Evolutionary conservation across 78 protist genomes (phyloP).

Genomic region (Dictyostelium brefeldianum): DNA sequence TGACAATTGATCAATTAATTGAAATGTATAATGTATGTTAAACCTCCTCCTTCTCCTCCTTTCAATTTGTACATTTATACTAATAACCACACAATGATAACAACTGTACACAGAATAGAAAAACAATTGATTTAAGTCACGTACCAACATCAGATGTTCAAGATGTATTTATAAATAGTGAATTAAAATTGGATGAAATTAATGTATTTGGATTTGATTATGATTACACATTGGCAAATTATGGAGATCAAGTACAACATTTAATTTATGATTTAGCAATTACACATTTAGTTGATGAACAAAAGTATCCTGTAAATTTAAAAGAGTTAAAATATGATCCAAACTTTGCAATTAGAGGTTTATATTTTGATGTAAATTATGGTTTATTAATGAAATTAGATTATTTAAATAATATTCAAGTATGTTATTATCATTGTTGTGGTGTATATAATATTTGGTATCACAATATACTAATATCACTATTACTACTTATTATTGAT

Average conservation of each 20-base stretch:
- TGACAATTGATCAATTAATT: slow-evolving; percentile 58
- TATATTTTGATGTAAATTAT: slow-evolving; percentile 42
- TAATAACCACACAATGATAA: neutral
- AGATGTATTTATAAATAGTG: slow-evolving; percentile 76
- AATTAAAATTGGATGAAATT: slow-evolving; percentile 52
- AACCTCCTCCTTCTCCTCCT: no score
- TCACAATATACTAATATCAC: neutral
- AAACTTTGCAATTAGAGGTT: slow-evolving; percentile 68
- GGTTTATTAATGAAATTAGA: slow-evolving; percentile 75
- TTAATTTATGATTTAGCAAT: slow-evolving; percentile 61
- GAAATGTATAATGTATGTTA: slow-evolving; percentile 62
- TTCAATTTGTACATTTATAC: no score
- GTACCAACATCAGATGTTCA: slow-evolving; percentile 73
- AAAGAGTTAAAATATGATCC: slow-evolving; percentile 42
- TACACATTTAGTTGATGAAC: slow-evolving; percentile 56
- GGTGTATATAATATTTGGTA: no score
- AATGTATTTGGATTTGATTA: slow-evolving; percentile 74
- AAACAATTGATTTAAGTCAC: slow-evolving; percentile 33
- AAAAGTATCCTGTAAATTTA: slow-evolving; percentile 55
- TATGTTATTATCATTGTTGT: neutral
- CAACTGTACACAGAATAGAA: slow-evolving; percentile 16
- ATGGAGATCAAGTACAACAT: slow-evolving; percentile 65
- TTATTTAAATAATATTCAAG: slow-evolving; percentile 69
- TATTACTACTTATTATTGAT: no score
- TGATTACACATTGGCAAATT: slow-evolving; percentile 73